Evolutionary conservation across 225 moss, liverwort and hornwort species (phyloP).

Genomic region (Bryoerythrophyllum caledonicum): DNA sequence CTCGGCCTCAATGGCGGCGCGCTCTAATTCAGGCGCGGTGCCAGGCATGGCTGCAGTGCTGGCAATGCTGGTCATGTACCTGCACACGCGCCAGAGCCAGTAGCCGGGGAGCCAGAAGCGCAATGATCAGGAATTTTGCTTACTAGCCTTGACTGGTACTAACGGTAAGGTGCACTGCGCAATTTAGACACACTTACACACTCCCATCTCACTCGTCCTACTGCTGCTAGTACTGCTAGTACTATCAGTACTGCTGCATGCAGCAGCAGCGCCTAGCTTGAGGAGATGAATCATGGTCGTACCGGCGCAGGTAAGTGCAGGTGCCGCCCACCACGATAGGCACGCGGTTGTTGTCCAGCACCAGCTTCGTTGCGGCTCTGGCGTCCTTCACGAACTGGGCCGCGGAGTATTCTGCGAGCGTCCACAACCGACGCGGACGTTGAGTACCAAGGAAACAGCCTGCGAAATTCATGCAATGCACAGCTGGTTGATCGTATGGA

Average conservation of each 20-base stretch:
- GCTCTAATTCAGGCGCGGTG: conserved; percentile 35
- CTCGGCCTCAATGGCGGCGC: conserved; percentile 52
- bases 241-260: neutral
- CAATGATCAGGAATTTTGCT: neutral
- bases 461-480: neutral
- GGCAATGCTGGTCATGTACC: neutral
- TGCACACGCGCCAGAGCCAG: neutral
- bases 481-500: neutral
- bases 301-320: conserved; percentile 55
- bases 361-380: conserved; percentile 45
- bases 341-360: conserved; percentile 39
- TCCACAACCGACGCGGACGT: neutral
- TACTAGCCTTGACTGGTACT: too few relatives aligned
- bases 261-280: neutral
- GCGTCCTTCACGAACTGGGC: conserved; percentile 44
- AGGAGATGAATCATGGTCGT: conserved; percentile 5
- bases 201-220: too few relatives aligned
- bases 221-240: too few relatives aligned
- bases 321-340: conserved; percentile 66
- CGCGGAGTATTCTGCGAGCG: conserved; percentile 41
- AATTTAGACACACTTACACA: neutral
- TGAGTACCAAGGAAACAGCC: neutral
- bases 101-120: neutral
- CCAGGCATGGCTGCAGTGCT: conserved; percentile 22
- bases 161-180: neutral